Evolutionary conservation across 2,329 filamentous ascomycete genomes (phyloP).

Genomic region (Plectosphaerella plurivora): DNA sequence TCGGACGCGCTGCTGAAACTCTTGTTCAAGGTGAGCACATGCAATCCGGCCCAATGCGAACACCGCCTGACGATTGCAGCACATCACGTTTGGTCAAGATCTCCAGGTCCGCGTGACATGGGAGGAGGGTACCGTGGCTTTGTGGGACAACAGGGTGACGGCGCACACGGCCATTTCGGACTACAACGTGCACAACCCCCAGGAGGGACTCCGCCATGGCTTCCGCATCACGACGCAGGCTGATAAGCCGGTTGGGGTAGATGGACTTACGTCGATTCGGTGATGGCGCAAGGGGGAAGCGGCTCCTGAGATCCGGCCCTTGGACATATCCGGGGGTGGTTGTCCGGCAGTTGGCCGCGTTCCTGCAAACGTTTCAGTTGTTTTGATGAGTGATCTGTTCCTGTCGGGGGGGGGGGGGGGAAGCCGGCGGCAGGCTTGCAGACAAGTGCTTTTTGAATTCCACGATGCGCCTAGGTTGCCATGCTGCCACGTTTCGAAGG

Average conservation of each 20-base stretch:
- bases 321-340: too few species aligned
- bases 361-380: too few species aligned
- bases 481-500: too few species aligned
- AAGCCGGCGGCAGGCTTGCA: too few species aligned
- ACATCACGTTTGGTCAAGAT: slow-evolving; percentile 54
- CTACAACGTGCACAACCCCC: slow-evolving; percentile 33
- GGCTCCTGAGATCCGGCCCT: too few species aligned
- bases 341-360: too few species aligned
- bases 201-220: slow-evolving; percentile 34
- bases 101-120: slow-evolving; percentile 64
- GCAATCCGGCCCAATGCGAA: not conserved
- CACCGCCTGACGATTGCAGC: slow-evolving; percentile 16
- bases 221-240: slow-evolving; percentile 34
- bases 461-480: too few species aligned
- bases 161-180: slow-evolving; percentile 39
- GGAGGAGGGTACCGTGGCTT: slow-evolving; percentile 59
- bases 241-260: slow-evolving; percentile 30
- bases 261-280: slow-evolving; percentile 31
- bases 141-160: slow-evolving; percentile 63
- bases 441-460: too few species aligned
- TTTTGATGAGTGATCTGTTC: too few species aligned
- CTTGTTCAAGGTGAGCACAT: slow-evolving; percentile 42
- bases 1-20: slow-evolving; percentile 72
- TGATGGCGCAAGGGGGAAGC: slow-evolving; percentile 3
- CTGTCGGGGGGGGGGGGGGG: too few species aligned